Evolutionary conservation across 176 grass and related monocot species (phyloP), one percentile per base, ranked within the genome.

Genomic region (Aegilops tauschii): DNA sequence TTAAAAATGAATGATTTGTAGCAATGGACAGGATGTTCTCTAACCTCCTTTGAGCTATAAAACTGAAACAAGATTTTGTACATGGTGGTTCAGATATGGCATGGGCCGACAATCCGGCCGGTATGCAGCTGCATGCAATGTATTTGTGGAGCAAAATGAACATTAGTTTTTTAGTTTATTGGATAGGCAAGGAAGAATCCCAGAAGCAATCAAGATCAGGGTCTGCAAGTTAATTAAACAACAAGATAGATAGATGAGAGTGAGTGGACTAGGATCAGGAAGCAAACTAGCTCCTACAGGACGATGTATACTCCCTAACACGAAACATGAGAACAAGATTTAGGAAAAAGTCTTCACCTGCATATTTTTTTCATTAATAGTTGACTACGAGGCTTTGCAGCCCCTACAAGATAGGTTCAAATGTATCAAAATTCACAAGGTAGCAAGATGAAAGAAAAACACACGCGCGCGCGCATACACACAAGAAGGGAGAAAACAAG

Each of bases 81-180:
- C 73, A 73, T 85, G 75, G 75, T 80, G 21, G 89, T 49, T 91
- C 45, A 18, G 85, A 80, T 76, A 66, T 54, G 17, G 35, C 45
- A 66, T 31, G 9, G 66, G 58, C 25, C 54, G 2, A 6, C 54
- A 85, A 85, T 62, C 8, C 2, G 3, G n/a, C 54, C 52, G 59
- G 12, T 49, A 25, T 28, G n/a, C 28, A 65, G 71, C 16, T 45
- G n/a, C 52, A 11, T 65, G 37, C 50, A 20, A 31, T 50, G 49
- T 40, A 63, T 50, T 50, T 28, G 36, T 14, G 25, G 52, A 73
- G 18, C 30, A 9, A 23, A 40, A 40, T 10, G 30, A 16, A 16
- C 1, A 44, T 5, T 59, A 65, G 1, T 28, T 66, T 12, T 1
- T 32, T 61, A 17, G 25, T 80, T 71, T 90, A 7, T 47, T 23